Percentiles rank a stretch among this genome's conserved stretches.
Evolutionary conservation across 345 rosid genomes (phyloP).

Genomic region (Punica granatum): DNA sequence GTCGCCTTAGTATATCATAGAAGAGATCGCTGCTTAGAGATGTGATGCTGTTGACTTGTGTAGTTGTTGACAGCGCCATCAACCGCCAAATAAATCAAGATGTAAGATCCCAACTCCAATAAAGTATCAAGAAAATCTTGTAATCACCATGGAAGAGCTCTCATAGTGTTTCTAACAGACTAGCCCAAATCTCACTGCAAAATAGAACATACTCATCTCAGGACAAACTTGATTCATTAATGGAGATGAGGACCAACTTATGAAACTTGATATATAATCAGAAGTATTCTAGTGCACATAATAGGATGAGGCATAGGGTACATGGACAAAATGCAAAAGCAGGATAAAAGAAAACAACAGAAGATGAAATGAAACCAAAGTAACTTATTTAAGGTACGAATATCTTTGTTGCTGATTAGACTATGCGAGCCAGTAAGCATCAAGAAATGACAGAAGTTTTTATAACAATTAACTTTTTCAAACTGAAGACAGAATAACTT

Average conservation of each 20-base stretch:
- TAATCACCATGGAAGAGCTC: not conserved
- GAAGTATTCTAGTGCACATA: not conserved
- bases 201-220: not conserved
- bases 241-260: not conserved
- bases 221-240: not conserved
- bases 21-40: constrained; percentile 54
- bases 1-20: constrained; percentile 68
- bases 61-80: constrained; percentile 25
- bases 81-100: not conserved
- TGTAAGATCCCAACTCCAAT: not conserved
- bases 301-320: not conserved
- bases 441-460: too few species aligned
- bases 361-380: not conserved
- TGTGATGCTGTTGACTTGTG: constrained; percentile 31
- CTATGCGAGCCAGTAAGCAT: not conserved
- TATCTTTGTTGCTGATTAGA: too few species aligned
- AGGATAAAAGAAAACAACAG: not conserved
- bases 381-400: not conserved
- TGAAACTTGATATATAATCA: not conserved
- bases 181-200: not conserved
- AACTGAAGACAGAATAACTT: too few species aligned
- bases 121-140: not conserved
- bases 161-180: not conserved
- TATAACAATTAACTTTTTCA: too few species aligned
- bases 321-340: not conserved